Evolutionary conservation across 2,329 filamentous ascomycete genomes (phyloP).

Genomic region (Karstenula rhodostoma): DNA sequence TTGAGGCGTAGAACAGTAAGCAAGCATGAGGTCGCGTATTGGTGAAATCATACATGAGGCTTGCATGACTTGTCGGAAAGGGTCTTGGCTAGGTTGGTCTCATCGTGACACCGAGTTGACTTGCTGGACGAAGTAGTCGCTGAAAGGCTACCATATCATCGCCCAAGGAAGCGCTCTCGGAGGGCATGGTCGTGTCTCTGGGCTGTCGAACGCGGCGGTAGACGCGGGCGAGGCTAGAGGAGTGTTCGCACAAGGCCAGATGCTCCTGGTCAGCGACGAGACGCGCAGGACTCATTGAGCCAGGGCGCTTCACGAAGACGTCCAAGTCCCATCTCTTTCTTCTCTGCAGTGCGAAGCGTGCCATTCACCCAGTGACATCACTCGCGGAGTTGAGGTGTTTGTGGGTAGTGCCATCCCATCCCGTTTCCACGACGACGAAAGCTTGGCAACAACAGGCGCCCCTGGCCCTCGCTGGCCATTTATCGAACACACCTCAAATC

Average conservation of each 20-base stretch:
- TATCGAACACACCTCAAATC: conserved; percentile 30
- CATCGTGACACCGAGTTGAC: background rate
- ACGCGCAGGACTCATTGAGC: background rate
- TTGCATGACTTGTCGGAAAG: background rate
- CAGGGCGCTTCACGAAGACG: background rate
- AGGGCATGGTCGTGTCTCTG: background rate
- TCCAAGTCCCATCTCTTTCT: background rate
- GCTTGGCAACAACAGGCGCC: conserved; percentile 34
- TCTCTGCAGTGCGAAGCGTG: background rate
- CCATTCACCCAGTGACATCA: background rate
- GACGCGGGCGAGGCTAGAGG: background rate
- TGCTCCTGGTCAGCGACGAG: background rate
- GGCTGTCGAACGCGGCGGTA: background rate
- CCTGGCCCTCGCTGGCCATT: conserved; percentile 30
- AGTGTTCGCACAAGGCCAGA: conserved; percentile 6
- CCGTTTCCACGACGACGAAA: conserved; percentile 23
- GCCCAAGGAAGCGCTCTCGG: background rate
- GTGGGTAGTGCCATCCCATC: background rate
- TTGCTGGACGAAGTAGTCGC: background rate
- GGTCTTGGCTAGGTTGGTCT: background rate
- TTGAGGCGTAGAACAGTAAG: background rate
- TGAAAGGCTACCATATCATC: background rate
- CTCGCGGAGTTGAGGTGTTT: background rate
- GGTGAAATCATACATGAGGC: background rate
- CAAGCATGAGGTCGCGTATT: background rate